Evolutionary conservation across 768 basidiomycete genomes (phyloP), one percentile per base, ranked within the genome.

Genomic region (Pilatotrama ljubarskyi): DNA sequence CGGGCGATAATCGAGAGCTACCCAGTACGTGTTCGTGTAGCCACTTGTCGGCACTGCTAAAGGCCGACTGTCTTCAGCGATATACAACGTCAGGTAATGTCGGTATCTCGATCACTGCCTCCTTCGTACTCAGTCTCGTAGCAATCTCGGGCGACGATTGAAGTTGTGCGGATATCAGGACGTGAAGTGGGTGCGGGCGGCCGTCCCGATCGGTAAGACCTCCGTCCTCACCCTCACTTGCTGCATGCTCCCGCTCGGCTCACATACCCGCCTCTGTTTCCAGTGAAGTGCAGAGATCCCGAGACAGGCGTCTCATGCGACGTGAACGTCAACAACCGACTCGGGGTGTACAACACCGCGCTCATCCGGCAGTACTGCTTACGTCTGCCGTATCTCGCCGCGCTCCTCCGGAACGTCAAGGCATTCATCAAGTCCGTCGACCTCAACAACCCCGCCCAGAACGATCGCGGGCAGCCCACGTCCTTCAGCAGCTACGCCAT

Each of bases 401-500:
- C 77, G 5, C 62, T 86, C 65, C 60, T 86, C 7, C 65, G 71
- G 46, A 69, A 74, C 35, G 74, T 88, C 69, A 88, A 89, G 69
- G 61, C 68, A 17, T 90, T 87, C 87, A 84, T 86, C 11, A 80
- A 78, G 54, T 75, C 79, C 24, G 73, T 79, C 5, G 80, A 75
- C 0, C 69, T 86, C 43, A 87, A 87, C 66, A 68, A 70, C 17
- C 80, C 86, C 0, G 68, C 74, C 10, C 29, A 4, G 29, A 32
- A 4, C 17, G 64, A 67, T 0, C 29, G 24, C 11, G 55, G 43
- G 0, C 63, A 63, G 2, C 63, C 72, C 1, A 51, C 64, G 3
- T 80, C 80, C 2, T 85, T 88, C 66, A 87, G 82, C 60, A 88
- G 85, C 61, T 88, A 88, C 69, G 76, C 85, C 1, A 68, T 85